These are phyloP conservation scores for Schwanniomyces vanrijiae DNA, from an alignment of 805 yeast species.

Conservation along the genomic window DNA sequence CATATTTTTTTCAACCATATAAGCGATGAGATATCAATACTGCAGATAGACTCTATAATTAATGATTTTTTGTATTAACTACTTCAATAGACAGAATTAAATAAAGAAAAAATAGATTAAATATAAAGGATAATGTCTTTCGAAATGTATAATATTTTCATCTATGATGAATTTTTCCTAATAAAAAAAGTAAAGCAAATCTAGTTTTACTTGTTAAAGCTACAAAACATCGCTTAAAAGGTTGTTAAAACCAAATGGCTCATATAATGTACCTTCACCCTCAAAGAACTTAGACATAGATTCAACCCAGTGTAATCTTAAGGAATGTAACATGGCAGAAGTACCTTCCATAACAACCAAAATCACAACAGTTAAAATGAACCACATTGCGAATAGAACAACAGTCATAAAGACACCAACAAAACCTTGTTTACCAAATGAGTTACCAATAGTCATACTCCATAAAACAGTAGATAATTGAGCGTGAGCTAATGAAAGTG, in stretches of 20 bases:
- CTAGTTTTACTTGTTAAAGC: neutral
- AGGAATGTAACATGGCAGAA: slow-evolving; percentile 97
- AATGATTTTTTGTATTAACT: neutral
- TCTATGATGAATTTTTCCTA: neutral
- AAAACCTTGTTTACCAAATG: slow-evolving; percentile 66
- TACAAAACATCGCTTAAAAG: slow-evolving; percentile 24
- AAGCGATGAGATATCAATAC: slow-evolving; percentile 4
- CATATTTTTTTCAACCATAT: slow-evolving; percentile 2
- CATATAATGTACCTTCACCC: slow-evolving; percentile 92
- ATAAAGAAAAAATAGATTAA: neutral
- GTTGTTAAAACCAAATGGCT: slow-evolving; percentile 76
- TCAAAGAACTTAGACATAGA: slow-evolving; percentile 97
- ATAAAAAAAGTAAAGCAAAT: neutral
- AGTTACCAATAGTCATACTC: slow-evolving; percentile 88
- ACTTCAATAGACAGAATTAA: slow-evolving; percentile 1
- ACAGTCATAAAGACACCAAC: slow-evolving; percentile 75
- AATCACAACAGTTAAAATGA: slow-evolving; percentile 83
- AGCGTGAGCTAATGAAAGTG: slow-evolving; percentile 93
- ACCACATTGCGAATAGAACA: slow-evolving; percentile 91
- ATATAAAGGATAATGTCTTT: neutral
- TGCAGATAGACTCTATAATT: neutral
- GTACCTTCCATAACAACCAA: slow-evolving; percentile 98
- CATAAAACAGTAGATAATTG: slow-evolving; percentile 93
- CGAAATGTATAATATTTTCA: neutral
- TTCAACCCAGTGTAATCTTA: slow-evolving; percentile 99